Percentiles rank a stretch among this genome's conserved stretches.
Evolutionary conservation across 306 rosid genomes (phyloP).

Genomic region (Citrullus mucosospermus): DNA sequence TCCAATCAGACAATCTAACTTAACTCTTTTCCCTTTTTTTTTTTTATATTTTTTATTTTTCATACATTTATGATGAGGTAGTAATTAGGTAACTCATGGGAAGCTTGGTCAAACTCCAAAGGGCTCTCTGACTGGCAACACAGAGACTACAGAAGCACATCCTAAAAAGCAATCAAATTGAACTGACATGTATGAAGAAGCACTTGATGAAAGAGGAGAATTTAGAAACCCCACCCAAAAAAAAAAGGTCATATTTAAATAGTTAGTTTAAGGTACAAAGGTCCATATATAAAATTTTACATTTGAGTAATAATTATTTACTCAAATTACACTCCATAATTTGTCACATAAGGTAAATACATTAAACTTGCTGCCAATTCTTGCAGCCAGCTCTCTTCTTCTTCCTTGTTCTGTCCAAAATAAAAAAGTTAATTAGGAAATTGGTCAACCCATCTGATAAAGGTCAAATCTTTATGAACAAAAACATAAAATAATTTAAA

Average conservation of each 20-base stretch:
- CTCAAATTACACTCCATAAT: not conserved
- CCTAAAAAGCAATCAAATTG: not conserved
- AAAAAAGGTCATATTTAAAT: not conserved
- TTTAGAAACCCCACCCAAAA: not conserved
- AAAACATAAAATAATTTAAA: not conserved
- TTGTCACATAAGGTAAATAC: slow-evolving; percentile 40
- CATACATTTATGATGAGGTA: too few relatives aligned
- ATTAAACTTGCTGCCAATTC: slow-evolving; percentile 58
- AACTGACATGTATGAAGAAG: not conserved
- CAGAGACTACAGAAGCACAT: not conserved
- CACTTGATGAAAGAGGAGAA: not conserved
- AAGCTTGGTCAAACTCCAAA: not conserved
- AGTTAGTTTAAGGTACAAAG: not conserved
- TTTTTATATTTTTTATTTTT: too few relatives aligned
- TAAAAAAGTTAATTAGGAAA: not conserved
- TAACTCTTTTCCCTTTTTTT: too few relatives aligned
- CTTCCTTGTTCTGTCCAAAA: slow-evolving; percentile 23
- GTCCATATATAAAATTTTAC: not conserved
- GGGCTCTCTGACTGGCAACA: not conserved
- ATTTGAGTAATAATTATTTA: not conserved
- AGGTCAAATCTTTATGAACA: not conserved
- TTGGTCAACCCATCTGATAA: not conserved
- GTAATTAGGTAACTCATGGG: not conserved
- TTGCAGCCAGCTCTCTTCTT: slow-evolving; percentile 78
- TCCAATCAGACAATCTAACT: too few relatives aligned